phyloP scores from a whole-genome alignment of 495 filamentous ascomycete species.

The Pseudomonodictys pantanalensis region DNA sequence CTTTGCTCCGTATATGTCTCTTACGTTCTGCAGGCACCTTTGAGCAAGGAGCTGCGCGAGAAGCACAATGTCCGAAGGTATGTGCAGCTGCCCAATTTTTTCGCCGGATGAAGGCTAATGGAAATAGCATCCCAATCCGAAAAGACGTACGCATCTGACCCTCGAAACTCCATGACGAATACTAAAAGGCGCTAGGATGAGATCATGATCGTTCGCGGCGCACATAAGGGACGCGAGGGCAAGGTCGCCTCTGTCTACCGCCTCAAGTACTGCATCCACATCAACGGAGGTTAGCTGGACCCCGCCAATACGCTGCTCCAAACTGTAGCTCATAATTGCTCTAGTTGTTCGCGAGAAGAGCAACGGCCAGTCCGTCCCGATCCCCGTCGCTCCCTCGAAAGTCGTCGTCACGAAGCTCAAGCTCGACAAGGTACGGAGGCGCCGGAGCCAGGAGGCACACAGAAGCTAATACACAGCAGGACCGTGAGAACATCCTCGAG shows the following conservation, averaged over 20 bases:
- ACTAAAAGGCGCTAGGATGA: conserved; percentile 56
- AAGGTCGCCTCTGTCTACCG: conserved; percentile 96
- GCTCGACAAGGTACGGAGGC: conserved; percentile 86
- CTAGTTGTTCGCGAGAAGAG: conserved; percentile 83
- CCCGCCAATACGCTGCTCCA: neutral
- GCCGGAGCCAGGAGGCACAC: neutral
- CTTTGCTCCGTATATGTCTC: neutral
- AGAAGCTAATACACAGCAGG: conserved; percentile 63
- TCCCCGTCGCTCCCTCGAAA: conserved; percentile 77
- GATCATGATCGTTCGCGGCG: conserved; percentile 79
- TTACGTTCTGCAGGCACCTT: conserved; percentile 53
- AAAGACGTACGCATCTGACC: conserved; percentile 57
- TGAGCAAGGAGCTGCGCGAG: conserved; percentile 92
- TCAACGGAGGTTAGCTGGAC: conserved; percentile 24
- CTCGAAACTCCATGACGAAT: neutral
- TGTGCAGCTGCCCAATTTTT: neutral
- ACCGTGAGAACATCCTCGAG: conserved; percentile 91
- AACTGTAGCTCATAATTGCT: conserved; percentile 45
- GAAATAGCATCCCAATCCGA: conserved; percentile 96
- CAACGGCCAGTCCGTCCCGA: conserved; percentile 51
- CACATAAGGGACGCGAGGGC: conserved; percentile 84
- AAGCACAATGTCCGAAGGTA: conserved; percentile 78
- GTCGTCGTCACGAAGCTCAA: conserved; percentile 96
- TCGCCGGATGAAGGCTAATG: conserved; percentile 39
- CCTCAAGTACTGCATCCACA: conserved; percentile 69